Percentiles rank a stretch among this genome's conserved stretches.
Conservation (phyloP, 1,284 basidiomycete species). For the Jaminaea rosea region DNA sequence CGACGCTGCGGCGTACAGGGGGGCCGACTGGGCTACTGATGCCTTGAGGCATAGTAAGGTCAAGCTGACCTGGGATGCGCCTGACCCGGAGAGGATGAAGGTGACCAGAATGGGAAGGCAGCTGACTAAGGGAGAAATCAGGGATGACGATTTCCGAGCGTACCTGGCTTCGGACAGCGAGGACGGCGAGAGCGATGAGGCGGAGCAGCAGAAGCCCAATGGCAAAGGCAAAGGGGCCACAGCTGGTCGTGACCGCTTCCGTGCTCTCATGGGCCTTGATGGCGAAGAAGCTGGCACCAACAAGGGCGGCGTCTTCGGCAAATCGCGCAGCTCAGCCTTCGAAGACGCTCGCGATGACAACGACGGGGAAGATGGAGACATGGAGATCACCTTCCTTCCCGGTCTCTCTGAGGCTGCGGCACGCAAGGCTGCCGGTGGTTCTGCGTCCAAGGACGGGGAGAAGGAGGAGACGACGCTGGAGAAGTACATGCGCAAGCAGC, state of each 20-base stretch:
- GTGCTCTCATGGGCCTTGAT: slow-evolving; percentile 33
- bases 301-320: background rate
- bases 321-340: slow-evolving; percentile 13
- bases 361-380: slow-evolving; percentile 24
- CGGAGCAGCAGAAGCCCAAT: slow-evolving; percentile 9
- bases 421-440: slow-evolving; percentile 14
- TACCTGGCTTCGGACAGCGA: slow-evolving; percentile 44
- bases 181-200: slow-evolving; percentile 13
- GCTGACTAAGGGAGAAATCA: slow-evolving; percentile 25
- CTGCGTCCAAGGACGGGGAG: slow-evolving; percentile 8
- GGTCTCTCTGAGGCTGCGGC: slow-evolving; percentile 34
- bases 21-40: slow-evolving; percentile 85
- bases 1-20: slow-evolving; percentile 59
- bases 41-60: slow-evolving; percentile 97
- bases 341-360: slow-evolving; percentile 21
- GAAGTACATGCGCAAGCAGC: slow-evolving; percentile 43
- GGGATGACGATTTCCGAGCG: slow-evolving; percentile 43
- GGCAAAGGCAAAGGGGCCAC: slow-evolving; percentile 4
- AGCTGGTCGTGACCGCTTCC: slow-evolving; percentile 20
- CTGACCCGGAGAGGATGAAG: slow-evolving; percentile 78
- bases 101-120: slow-evolving; percentile 51
- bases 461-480: slow-evolving; percentile 44
- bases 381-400: slow-evolving; percentile 46
- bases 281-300: slow-evolving; percentile 6
- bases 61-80: slow-evolving; percentile 96